Base-by-base conservation (phyloP, 495 filamentous ascomycete species). In the Bathelium albidoporum region DNA sequence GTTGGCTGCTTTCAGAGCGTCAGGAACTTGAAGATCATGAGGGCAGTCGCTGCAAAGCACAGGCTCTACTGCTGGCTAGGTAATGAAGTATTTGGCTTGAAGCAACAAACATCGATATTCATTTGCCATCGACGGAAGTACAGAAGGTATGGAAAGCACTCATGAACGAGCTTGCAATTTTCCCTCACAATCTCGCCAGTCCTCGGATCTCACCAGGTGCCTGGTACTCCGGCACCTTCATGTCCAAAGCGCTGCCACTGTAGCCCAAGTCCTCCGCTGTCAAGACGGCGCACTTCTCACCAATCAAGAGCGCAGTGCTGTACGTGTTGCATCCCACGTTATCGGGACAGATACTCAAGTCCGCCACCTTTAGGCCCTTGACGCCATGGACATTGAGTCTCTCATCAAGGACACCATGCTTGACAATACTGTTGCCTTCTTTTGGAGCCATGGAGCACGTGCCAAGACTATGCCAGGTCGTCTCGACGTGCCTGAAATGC, bases 271-370 rank as follows among this genome's bases (percentile, higher is more conserved):
- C 86, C 72, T 90, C 87, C 2, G 83, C 88, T 16, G 83, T 77
- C 1, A 91, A 78, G 64, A 87, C 74, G 0, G 87, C 87, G 26
- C 81, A 84, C 75, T 94, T 94, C 77, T 94, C 89, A n/a, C 88
- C 89, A 61, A 94, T 91, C 7, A 90, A 77, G 12, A 92, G 80
- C 28, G 89, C 88, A 16, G 87, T 91, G 52, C 83, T 83, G 69
- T 85, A 85, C 66, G 87, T 90, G 73, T 90, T 90, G 78, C 86
- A 89, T 32, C 88, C 87, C 26, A 92, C 86, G 65, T 94, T 94
- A 71, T 90, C 88, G 1, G 89, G 88, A 71, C 86, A 90, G 73
- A 92, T 90, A 28, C 82, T 86, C 59, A 92, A 76, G 74, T 92
- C 89, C 16, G 88, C 87, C 45, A 90, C 87, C 79, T 92, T 92